Percentiles rank a stretch among this genome's conserved stretches.
phyloP scores from a whole-genome alignment of 108 stramenopile species.

The Fragilaria crotonensis region DNA sequence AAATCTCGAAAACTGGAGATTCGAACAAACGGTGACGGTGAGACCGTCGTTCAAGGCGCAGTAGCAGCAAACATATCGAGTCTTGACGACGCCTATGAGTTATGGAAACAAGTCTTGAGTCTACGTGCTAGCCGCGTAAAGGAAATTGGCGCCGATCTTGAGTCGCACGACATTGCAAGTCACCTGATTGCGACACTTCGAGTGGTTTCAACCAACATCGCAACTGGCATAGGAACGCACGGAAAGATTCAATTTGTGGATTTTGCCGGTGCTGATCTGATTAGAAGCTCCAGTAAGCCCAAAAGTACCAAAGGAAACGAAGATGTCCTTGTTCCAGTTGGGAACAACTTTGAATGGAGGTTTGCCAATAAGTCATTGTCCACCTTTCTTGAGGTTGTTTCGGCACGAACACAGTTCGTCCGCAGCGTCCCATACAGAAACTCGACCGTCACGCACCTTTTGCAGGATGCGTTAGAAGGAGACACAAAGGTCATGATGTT shows the following conservation, averaged over 20 bases:
- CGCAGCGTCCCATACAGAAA: slow-evolving; percentile 78
- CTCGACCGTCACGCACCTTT: slow-evolving; percentile 75
- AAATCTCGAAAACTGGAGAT: slow-evolving; percentile 56
- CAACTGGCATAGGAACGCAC: slow-evolving; percentile 55
- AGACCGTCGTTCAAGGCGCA: slow-evolving; percentile 72
- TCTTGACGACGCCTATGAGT: slow-evolving; percentile 47
- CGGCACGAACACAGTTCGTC: slow-evolving; percentile 60
- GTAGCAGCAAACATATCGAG: slow-evolving; percentile 43
- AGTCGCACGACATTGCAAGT: slow-evolving; percentile 22
- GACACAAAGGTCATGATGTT: slow-evolving; percentile 77
- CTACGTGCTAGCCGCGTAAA: slow-evolving; percentile 33
- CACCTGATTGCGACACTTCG: slow-evolving; percentile 69
- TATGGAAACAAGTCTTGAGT: slow-evolving; percentile 53
- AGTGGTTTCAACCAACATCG: slow-evolving; percentile 60
- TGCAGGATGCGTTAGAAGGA: slow-evolving; percentile 72
- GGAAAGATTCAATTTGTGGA: slow-evolving; percentile 83
- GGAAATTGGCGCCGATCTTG: slow-evolving; percentile 39
- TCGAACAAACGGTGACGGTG: slow-evolving; percentile 75
- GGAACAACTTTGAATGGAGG: slow-evolving; percentile 40
- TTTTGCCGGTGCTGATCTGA: slow-evolving; percentile 62
- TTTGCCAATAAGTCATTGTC: slow-evolving; percentile 67
- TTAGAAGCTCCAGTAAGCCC: slow-evolving; percentile 3
- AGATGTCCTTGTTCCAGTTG: slow-evolving; percentile 12
- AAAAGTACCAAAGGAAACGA: slow-evolving; percentile 8
- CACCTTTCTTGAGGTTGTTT: slow-evolving; percentile 60